Conservation (phyloP, 495 filamentous ascomycete species). For the Penicillium samsonianum region DNA sequence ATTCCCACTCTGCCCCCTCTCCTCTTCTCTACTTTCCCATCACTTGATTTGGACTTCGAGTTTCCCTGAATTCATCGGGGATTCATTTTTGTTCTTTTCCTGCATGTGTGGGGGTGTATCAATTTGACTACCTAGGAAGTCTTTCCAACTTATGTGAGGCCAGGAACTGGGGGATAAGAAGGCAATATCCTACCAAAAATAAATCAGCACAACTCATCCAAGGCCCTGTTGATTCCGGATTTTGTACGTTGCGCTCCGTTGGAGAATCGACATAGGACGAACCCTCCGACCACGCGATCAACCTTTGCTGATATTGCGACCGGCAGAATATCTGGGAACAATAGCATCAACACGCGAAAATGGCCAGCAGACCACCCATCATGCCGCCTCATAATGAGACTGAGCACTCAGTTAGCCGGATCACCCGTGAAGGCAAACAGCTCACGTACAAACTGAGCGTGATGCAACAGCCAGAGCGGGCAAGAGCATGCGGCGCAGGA, state of each 20-base stretch:
- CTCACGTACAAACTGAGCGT: slow-evolving; percentile 83
- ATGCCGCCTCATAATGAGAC: slow-evolving; percentile 58
- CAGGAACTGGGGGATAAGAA: not conserved
- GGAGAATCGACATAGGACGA: not conserved
- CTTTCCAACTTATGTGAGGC: not conserved
- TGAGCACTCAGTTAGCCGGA: slow-evolving; percentile 57
- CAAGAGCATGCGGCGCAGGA: slow-evolving; percentile 93
- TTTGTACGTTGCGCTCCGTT: not conserved
- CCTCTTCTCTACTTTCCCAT: not conserved
- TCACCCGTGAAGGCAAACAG: slow-evolving; percentile 76
- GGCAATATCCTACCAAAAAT: not conserved
- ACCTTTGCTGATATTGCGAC: slow-evolving; percentile 3
- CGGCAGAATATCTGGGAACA: slow-evolving; percentile 13
- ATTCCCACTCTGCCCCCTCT: slow-evolving; percentile 6
- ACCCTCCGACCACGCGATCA: not conserved
- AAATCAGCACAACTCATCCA: not conserved
- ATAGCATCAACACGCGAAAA: slow-evolving; percentile 20
- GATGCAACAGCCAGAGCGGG: slow-evolving; percentile 92
- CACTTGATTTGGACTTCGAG: not conserved
- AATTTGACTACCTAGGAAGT: not conserved
- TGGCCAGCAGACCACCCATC: slow-evolving; percentile 37
- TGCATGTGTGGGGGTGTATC: not conserved
- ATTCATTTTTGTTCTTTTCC: not conserved
- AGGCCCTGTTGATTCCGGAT: not conserved
- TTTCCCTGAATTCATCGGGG: not conserved